A percentile compares a stretch with the other conserved stretches of the same genome.
Evolutionary conservation across 2,329 filamentous ascomycete genomes (phyloP).

Genomic region (Botrytis medusae): DNA sequence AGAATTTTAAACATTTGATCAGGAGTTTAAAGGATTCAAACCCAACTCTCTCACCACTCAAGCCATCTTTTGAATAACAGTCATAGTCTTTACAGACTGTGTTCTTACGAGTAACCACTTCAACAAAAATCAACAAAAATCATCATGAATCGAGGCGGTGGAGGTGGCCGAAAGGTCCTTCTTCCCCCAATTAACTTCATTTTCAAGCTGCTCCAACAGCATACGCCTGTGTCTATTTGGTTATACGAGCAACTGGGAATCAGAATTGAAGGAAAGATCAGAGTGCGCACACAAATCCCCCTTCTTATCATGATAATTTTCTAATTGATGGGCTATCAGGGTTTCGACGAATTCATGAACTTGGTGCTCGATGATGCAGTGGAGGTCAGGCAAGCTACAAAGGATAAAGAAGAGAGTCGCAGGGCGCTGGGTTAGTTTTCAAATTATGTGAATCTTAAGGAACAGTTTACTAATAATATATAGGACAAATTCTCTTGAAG

Average conservation of each 20-base stretch:
- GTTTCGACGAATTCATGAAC: slow-evolving; percentile 99
- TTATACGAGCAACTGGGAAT: slow-evolving; percentile 94
- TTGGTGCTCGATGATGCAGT: slow-evolving; percentile 93
- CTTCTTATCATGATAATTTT: not conserved
- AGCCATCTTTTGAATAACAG: not conserved
- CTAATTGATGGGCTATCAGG: slow-evolving; percentile 51
- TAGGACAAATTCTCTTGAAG: slow-evolving; percentile 66
- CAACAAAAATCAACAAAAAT: slow-evolving; percentile 12
- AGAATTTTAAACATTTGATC: slow-evolving; percentile 12
- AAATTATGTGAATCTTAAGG: slow-evolving; percentile 29
- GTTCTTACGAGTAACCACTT: not conserved
- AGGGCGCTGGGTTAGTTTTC: slow-evolving; percentile 69
- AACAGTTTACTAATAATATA: slow-evolving; percentile 26
- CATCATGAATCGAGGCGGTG: slow-evolving; percentile 41
- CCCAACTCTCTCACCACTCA: slow-evolving; percentile 12
- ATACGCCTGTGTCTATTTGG: slow-evolving; percentile 90
- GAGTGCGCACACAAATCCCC: slow-evolving; percentile 56
- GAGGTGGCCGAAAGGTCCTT: slow-evolving; percentile 61
- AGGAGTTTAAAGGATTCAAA: slow-evolving; percentile 18
- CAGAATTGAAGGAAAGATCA: slow-evolving; percentile 93
- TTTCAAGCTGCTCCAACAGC: slow-evolving; percentile 79
- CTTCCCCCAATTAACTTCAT: slow-evolving; percentile 84
- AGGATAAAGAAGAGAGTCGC: slow-evolving; percentile 76
- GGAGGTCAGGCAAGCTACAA: slow-evolving; percentile 83
- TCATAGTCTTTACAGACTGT: not conserved